Percentiles rank a stretch among this genome's conserved stretches.
Conservation (phyloP, 202 grass and related monocot species). For the Dendrocalamus latiflorus region DNA sequence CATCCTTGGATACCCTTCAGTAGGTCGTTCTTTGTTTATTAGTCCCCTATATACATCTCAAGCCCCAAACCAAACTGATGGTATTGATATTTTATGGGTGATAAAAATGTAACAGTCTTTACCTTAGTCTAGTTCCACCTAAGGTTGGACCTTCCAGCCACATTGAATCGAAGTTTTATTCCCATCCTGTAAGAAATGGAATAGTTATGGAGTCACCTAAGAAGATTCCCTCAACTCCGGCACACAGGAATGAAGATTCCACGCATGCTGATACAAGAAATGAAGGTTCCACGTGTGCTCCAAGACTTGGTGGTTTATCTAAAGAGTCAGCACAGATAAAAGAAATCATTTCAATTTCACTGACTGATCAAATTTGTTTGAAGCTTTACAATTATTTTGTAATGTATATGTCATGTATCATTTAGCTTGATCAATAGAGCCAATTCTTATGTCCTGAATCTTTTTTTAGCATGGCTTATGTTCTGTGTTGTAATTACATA, state of each 20-base stretch:
- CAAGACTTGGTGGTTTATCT: constrained; percentile 65
- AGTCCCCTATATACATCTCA: constrained; percentile 40
- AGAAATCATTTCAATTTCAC: constrained; percentile 64
- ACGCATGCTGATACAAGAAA: neutral
- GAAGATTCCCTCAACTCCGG: constrained; percentile 32
- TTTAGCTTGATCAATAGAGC: no score
- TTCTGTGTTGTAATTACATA: no score
- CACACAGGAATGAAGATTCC: constrained; percentile 28
- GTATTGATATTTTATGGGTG: constrained; percentile 22
- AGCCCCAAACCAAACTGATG: constrained; percentile 2
- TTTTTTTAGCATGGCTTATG: no score
- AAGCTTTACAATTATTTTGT: no score
- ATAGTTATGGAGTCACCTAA: constrained; percentile 36
- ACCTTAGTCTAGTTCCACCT: constrained; percentile 48
- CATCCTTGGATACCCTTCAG: constrained; percentile 52
- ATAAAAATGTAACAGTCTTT: constrained; percentile 60
- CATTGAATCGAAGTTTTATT: neutral
- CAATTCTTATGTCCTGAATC: no score
- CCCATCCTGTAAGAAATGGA: constrained; percentile 13
- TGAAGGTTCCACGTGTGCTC: constrained; percentile 13
- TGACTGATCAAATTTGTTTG: no score
- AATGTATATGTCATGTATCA: no score
- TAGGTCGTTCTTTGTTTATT: constrained; percentile 53
- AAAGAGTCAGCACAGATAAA: constrained; percentile 66
- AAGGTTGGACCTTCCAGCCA: constrained; percentile 30